phyloP scores from a whole-genome alignment of 345 rosid species.

The Syzygium grande region DNA sequence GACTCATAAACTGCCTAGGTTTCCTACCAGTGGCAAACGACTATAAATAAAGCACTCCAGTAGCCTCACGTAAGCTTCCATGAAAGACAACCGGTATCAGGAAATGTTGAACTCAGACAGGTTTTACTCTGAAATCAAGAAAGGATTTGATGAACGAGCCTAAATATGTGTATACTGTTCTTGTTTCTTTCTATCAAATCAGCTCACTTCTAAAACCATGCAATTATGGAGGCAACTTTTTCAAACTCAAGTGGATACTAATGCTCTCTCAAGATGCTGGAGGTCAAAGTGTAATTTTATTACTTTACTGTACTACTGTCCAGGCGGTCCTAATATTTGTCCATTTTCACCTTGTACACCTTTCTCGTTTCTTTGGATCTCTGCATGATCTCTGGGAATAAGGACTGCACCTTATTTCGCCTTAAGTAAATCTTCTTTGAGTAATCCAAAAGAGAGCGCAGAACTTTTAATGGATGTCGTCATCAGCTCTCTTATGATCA shows the following conservation, averaged over 20 bases:
- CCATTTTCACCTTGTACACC: background rate
- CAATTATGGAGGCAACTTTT: background rate
- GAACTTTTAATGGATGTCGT: slow-evolving; percentile 41
- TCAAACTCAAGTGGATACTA: background rate
- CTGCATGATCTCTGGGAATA: background rate
- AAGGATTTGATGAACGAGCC: background rate
- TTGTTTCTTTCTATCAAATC: background rate
- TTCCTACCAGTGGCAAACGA: background rate
- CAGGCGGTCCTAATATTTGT: background rate
- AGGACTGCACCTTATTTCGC: background rate
- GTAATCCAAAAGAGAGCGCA: background rate
- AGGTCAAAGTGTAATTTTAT: background rate
- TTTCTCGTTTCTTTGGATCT: background rate
- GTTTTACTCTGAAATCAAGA: background rate
- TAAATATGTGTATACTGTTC: no score
- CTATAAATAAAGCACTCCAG: background rate
- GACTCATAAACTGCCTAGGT: background rate
- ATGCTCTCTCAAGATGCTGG: background rate
- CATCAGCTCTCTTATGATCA: slow-evolving; percentile 89
- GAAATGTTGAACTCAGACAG: background rate
- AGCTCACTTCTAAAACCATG: background rate
- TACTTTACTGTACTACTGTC: background rate
- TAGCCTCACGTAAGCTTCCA: background rate
- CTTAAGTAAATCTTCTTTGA: background rate
- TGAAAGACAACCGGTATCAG: background rate